These are phyloP conservation scores for Puya raimondii DNA, from an alignment of 176 grass and related monocot species.

Conservation along the genomic window DNA sequence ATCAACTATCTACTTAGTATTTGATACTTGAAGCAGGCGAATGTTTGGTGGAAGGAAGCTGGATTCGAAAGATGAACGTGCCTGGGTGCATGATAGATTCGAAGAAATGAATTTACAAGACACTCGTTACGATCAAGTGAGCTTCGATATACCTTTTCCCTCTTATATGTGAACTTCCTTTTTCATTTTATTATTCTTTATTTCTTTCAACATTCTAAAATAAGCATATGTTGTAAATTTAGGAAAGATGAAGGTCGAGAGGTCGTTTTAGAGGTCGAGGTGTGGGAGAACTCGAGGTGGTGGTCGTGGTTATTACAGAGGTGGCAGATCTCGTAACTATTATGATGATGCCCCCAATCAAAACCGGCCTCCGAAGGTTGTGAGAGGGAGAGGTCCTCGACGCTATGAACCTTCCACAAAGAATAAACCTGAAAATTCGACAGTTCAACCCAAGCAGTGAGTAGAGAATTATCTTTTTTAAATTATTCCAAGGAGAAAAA, in stretches of 20 bases:
- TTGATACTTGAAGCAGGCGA: background rate
- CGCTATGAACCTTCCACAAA: slow-evolving; percentile 52
- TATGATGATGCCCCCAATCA: slow-evolving; percentile 48
- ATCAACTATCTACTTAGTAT: background rate
- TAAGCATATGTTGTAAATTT: background rate
- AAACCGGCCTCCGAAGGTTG: slow-evolving; percentile 13
- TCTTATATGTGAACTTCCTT: slow-evolving; percentile 9
- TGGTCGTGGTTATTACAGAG: slow-evolving; percentile 40
- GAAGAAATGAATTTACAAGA: slow-evolving; percentile 28
- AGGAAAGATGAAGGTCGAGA: slow-evolving; percentile 36
- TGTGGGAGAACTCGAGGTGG: slow-evolving; percentile 35
- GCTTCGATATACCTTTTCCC: background rate
- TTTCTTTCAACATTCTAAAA: slow-evolving; percentile 5
- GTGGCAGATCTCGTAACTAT: slow-evolving; percentile 23
- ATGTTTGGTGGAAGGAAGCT: slow-evolving; percentile 16
- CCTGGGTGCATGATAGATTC: slow-evolving; percentile 30
- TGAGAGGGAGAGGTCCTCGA: slow-evolving; percentile 65
- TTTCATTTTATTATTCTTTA: slow-evolving; percentile 10
- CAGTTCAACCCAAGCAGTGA: slow-evolving; percentile 51
- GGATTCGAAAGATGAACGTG: slow-evolving; percentile 20
- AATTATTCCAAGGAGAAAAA: background rate
- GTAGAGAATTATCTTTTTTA: slow-evolving; percentile 22
- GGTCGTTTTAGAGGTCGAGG: slow-evolving; percentile 48
- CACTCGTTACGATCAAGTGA: slow-evolving; percentile 10
- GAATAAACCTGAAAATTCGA: slow-evolving; percentile 32